Evolutionary conservation across 257 asterid genomes (phyloP), one percentile per base, ranked within the genome.

Genomic region (Linaria vulgaris): DNA sequence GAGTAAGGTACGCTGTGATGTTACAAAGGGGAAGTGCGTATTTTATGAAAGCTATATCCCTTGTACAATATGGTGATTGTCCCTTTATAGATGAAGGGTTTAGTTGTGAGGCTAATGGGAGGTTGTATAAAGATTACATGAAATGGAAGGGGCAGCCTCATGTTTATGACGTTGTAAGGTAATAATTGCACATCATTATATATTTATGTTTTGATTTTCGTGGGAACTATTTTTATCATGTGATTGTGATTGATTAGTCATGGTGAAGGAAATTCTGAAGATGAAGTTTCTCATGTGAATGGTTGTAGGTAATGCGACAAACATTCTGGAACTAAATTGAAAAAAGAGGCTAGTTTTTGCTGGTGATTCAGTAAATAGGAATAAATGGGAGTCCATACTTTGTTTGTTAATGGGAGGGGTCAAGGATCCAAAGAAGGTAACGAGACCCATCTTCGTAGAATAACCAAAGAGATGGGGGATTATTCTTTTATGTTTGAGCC

Each of bases 91-190:
- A 92, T 65, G 99, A 92, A 75, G 99, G 99, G 37, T 92, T 92
- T 78, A 77, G 72, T 34, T 92, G 97, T 73, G 76, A 74, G 78
- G 73, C 64, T 21, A 92, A 92, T 78, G 99, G 97, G 21, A 87
- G 96, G 59, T 58, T 69, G 64, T 88, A 89, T 56, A 81, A 56
- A 49, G 84, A 71, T 59, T 92, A 85, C 77, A 81, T 79, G 96
- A 92, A 84, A 74, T 92, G 99, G 97, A 85, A 94, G 67, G 89
- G 99, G 99, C 91, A 79, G 61, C 96, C 99, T 69, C 84, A 59
- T 41, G 82, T 78, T 75, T 92, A 97, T 75, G 75, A 82, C 72
- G 46, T 94, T 78, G 95, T 95, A 44, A 87, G 96, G 98, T 92
- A 81, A 61, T 45, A 19, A 14, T 0, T 25, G 15, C 3, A 12